Evolutionary conservation across 371 early-diverging fungal genomes (phyloP).

Genomic region (Apophysomyces variabilis): DNA sequence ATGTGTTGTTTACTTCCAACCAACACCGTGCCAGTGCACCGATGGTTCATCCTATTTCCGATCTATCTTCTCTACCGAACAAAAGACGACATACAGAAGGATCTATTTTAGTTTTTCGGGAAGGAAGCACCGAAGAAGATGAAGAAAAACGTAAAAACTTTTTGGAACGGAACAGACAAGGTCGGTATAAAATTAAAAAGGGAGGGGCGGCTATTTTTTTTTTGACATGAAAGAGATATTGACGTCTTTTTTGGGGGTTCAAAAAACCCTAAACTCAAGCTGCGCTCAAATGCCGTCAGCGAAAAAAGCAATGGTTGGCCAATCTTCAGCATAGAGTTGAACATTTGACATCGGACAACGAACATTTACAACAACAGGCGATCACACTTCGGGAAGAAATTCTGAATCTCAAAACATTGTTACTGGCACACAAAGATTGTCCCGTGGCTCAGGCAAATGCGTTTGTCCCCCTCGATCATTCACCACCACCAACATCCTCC

Average conservation of each 20-base stretch:
- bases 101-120: neutral
- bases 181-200: slow-evolving; percentile 40
- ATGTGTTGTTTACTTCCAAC: neutral
- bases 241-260: neutral
- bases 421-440: slow-evolving; percentile 69
- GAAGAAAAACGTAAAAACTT: slow-evolving; percentile 80
- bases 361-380: slow-evolving; percentile 50
- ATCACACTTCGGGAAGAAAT: slow-evolving; percentile 56
- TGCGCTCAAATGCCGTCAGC: slow-evolving; percentile 72
- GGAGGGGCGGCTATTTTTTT: neutral
- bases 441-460: slow-evolving; percentile 40
- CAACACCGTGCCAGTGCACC: neutral
- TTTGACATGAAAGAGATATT: neutral
- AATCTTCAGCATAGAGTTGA: slow-evolving; percentile 63
- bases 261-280: slow-evolving; percentile 41
- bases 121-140: slow-evolving; percentile 29
- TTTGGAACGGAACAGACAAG: slow-evolving; percentile 83
- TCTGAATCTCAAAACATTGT: slow-evolving; percentile 56
- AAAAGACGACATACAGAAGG: slow-evolving; percentile 10
- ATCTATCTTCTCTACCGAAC: neutral
- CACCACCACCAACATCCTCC: too few species aligned
- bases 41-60: neutral
- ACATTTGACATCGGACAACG: slow-evolving; percentile 56
- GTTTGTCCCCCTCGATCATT: neutral
- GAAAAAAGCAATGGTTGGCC: slow-evolving; percentile 69